A percentile compares a stretch with the other conserved stretches of the same genome.
Evolutionary conservation across 345 rosid genomes (phyloP).

Genomic region (Camelina hispida): DNA sequence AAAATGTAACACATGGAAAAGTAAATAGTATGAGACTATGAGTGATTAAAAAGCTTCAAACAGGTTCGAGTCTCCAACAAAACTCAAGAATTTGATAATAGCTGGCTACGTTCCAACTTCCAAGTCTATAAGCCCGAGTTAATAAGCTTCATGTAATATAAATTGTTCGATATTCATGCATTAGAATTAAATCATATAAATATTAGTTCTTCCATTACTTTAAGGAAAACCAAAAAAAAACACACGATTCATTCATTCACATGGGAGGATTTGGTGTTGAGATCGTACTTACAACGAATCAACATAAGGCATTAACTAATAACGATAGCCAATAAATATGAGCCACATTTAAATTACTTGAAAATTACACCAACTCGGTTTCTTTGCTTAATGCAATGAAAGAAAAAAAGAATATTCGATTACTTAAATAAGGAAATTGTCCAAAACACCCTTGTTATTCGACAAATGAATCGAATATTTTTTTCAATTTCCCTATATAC

Average conservation of each 20-base stretch:
- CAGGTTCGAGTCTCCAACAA: no score
- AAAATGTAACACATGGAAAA: no score
- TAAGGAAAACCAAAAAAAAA: neutral
- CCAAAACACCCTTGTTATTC: slow-evolving; percentile 11
- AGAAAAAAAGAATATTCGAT: slow-evolving; percentile 19
- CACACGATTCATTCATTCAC: slow-evolving; percentile 8
- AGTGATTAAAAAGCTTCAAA: no score
- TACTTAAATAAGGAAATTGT: neutral
- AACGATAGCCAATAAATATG: neutral
- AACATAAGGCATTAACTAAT: neutral
- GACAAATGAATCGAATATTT: slow-evolving; percentile 1
- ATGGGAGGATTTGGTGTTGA: neutral
- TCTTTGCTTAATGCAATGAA: slow-evolving; percentile 24
- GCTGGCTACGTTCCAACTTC: no score
- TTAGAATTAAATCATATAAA: neutral
- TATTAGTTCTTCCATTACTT: neutral
- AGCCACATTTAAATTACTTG: neutral
- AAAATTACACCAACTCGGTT: slow-evolving; percentile 11
- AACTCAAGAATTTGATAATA: no score
- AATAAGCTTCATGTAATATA: no score
- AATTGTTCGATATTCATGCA: neutral
- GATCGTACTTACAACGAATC: neutral
- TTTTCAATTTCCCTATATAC: neutral
- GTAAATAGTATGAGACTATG: no score
- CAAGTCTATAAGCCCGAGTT: no score